These are phyloP conservation scores for Beauveria asiatica DNA, from an alignment of 2,329 filamentous ascomycete genomes.

Conservation along the genomic window DNA sequence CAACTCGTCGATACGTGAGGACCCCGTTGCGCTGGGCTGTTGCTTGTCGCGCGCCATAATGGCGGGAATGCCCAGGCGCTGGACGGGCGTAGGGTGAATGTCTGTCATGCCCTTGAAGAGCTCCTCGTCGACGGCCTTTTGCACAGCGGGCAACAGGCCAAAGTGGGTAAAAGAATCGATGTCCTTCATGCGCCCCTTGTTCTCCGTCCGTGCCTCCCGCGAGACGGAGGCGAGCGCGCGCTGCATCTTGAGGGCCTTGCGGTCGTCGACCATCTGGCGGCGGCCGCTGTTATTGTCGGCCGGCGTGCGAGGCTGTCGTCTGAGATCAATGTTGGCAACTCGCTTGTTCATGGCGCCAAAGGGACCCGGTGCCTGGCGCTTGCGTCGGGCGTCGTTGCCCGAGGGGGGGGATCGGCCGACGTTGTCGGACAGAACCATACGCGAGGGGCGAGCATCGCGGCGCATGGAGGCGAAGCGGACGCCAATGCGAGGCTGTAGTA, in stretches of 20 bases:
- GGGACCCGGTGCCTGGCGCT: conserved; percentile 36
- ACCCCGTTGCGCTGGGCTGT: too few relatives aligned
- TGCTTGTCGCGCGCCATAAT: conserved; percentile 41
- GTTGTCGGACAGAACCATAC: conserved; percentile 50
- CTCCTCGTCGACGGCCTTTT: conserved; percentile 62
- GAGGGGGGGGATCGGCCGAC: conserved; percentile 35
- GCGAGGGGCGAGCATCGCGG: conserved; percentile 25
- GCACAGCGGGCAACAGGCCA: conserved; percentile 61
- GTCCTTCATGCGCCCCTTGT: conserved; percentile 35
- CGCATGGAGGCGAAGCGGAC: conserved; percentile 4
- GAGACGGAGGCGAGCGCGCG: conserved; percentile 65
- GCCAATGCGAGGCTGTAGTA: not conserved
- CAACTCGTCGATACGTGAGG: conserved; percentile 13
- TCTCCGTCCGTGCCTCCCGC: conserved; percentile 51
- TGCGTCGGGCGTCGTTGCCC: conserved; percentile 25
- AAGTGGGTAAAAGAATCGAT: conserved; percentile 73
- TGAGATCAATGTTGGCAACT: conserved; percentile 31
- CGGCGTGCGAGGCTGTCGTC: conserved; percentile 13
- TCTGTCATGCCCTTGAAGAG: conserved; percentile 67
- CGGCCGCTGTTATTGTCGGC: conserved; percentile 20
- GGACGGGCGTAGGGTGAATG: conserved; percentile 77
- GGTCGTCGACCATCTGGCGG: conserved; percentile 30
- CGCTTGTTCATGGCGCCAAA: conserved; percentile 50
- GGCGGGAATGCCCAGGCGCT: conserved; percentile 78
- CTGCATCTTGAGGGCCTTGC: conserved; percentile 92